These are phyloP conservation scores for Brettanomyces sp. DNA, from an alignment of 805 yeast species.

Conservation along the genomic window DNA sequence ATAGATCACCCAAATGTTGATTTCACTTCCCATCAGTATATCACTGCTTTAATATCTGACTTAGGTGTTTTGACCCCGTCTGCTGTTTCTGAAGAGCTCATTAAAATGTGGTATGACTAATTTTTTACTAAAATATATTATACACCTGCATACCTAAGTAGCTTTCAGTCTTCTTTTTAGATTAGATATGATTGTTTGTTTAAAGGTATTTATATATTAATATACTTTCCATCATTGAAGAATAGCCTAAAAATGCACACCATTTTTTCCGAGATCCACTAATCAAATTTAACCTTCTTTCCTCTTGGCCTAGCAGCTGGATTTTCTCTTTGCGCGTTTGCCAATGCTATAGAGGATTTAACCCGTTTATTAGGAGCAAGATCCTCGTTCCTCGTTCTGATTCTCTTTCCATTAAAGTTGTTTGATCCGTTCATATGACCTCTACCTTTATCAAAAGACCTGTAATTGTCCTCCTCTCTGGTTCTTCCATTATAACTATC, in stretches of 20 bases:
- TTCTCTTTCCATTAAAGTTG: conserved; percentile 1
- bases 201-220: background rate
- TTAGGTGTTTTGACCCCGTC: conserved; percentile 95
- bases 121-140: background rate
- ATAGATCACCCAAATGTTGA: conserved; percentile 58
- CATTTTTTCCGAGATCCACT: too few relatives aligned
- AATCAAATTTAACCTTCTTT: conserved; percentile 66
- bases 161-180: background rate
- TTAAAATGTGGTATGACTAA: conserved; percentile 95
- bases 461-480: conserved; percentile 4
- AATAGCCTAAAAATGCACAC: too few relatives aligned
- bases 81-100: conserved; percentile 96
- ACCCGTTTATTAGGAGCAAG: conserved; percentile 35
- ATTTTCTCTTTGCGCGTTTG: conserved; percentile 80
- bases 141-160: background rate
- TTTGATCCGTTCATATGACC: conserved; percentile 7
- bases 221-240: background rate
- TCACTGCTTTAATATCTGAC: conserved; percentile 93
- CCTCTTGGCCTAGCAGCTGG: conserved; percentile 88
- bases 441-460: background rate
- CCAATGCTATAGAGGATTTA: conserved; percentile 78
- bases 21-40: conserved; percentile 91
- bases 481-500: background rate
- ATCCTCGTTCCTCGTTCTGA: conserved; percentile 2
- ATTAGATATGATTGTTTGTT: background rate